Evolutionary conservation across 2,329 filamentous ascomycete species (phyloP).

Genomic region (Mycogone perniciosa): DNA sequence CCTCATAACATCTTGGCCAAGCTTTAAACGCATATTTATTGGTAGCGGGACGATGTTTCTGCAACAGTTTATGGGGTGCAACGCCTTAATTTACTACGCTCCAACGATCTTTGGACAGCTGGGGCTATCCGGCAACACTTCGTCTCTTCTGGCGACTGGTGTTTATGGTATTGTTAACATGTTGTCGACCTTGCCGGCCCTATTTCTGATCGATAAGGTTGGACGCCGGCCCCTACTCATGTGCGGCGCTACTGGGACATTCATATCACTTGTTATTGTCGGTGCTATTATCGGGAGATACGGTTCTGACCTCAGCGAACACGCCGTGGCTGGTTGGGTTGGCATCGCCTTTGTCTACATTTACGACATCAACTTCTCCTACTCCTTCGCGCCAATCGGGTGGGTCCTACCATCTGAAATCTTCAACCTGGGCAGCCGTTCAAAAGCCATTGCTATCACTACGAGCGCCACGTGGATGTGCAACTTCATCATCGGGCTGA

Average conservation of each 20-base stretch:
- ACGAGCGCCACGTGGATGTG: conserved; percentile 41
- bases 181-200: conserved; percentile 34
- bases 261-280: conserved; percentile 49
- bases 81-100: conserved; percentile 43
- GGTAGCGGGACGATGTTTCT: conserved; percentile 52
- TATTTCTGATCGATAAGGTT: conserved; percentile 47
- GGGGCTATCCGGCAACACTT: conserved; percentile 36
- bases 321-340: conserved; percentile 39
- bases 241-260: conserved; percentile 57
- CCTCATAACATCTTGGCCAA: conserved; percentile 24
- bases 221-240: conserved; percentile 60
- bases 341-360: conserved; percentile 62
- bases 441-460: conserved; percentile 55
- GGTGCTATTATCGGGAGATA: conserved; percentile 43
- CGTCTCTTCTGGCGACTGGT: conserved; percentile 47
- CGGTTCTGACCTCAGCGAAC: conserved; percentile 29
- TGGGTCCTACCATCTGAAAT: conserved; percentile 63
- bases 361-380: conserved; percentile 55
- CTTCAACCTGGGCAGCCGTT: conserved; percentile 50
- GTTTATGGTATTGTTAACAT: conserved; percentile 52
- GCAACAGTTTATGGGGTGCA: conserved; percentile 44
- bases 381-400: conserved; percentile 57
- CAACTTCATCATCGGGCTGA: conserved; percentile 31
- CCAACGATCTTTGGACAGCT: conserved; percentile 40
- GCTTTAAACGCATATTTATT: conserved; percentile 41